These are phyloP conservation scores for Neofusicoccum parvum DNA, from an alignment of 2,329 filamentous ascomycete species.

Conservation along the genomic window DNA sequence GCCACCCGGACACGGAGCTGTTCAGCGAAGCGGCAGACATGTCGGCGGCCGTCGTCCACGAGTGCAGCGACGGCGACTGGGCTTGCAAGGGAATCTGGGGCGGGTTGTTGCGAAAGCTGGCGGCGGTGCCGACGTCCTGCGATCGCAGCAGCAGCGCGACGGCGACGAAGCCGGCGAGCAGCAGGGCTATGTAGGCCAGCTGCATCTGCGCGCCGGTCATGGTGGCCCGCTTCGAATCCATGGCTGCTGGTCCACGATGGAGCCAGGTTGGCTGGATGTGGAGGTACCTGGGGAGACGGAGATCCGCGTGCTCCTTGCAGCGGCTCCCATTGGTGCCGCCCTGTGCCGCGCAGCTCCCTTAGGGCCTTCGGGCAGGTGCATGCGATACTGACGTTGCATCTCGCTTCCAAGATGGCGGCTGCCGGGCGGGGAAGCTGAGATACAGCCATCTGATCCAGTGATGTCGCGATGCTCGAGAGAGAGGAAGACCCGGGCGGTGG, in stretches of 20 bases:
- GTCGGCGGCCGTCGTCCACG: neutral
- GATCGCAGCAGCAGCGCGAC: neutral
- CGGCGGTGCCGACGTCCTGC: neutral
- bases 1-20: constrained; percentile 28
- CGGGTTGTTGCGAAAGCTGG: neutral
- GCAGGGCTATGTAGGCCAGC: neutral
- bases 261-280: neutral
- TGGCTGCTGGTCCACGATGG: neutral
- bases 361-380: neutral
- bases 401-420: neutral
- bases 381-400: constrained; percentile 1
- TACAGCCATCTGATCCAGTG: too few species aligned
- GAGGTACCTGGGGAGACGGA: neutral
- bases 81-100: neutral
- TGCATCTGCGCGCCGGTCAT: neutral
- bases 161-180: neutral
- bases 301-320: constrained; percentile 9
- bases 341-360: neutral
- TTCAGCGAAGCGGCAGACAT: constrained; percentile 17
- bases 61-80: neutral
- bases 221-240: neutral
- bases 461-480: too few species aligned
- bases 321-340: neutral
- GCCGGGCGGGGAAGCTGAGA: neutral
- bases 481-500: too few species aligned